A percentile compares a stretch with the other conserved stretches of the same genome.
phyloP scores from a whole-genome alignment of 2,329 filamentous ascomycete genomes.

The Monosporascus ibericus region DNA sequence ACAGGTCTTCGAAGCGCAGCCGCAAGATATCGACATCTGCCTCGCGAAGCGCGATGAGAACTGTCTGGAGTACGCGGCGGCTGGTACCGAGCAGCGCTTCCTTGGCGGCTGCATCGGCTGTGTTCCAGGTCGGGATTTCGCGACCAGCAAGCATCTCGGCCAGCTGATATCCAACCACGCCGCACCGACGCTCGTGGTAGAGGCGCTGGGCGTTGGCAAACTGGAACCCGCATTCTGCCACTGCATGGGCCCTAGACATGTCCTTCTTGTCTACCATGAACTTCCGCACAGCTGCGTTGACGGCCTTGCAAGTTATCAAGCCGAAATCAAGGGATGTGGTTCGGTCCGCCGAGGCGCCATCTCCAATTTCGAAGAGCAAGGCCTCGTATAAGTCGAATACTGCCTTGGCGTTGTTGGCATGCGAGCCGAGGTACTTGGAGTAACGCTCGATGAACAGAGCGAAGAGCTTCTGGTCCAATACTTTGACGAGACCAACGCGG shows the following conservation, averaged over 20 bases:
- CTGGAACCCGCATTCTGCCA: slow-evolving; percentile 35
- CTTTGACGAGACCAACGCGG: slow-evolving; percentile 21
- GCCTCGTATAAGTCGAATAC: slow-evolving; percentile 33
- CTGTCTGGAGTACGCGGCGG: slow-evolving; percentile 31
- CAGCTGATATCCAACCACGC: slow-evolving; percentile 39
- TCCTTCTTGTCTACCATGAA: slow-evolving; percentile 31
- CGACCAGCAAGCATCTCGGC: slow-evolving; percentile 38
- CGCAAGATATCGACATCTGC: slow-evolving; percentile 37
- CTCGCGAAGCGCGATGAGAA: slow-evolving; percentile 35
- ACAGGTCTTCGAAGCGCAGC: slow-evolving; percentile 37
- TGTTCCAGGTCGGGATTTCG: slow-evolving; percentile 26
- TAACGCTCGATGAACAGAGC: slow-evolving; percentile 31
- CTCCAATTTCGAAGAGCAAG: slow-evolving; percentile 32
- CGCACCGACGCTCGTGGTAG: slow-evolving; percentile 31
- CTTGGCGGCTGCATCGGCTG: slow-evolving; percentile 26
- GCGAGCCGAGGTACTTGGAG: slow-evolving; percentile 16
- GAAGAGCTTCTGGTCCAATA: slow-evolving; percentile 33
- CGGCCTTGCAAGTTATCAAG: slow-evolving; percentile 31
- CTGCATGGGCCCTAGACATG: slow-evolving; percentile 33
- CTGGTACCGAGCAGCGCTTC: slow-evolving; percentile 31
- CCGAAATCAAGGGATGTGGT: slow-evolving; percentile 30
- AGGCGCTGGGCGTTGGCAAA: slow-evolving; percentile 36
- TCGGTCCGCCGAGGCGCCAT: slow-evolving; percentile 23
- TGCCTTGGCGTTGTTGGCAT: slow-evolving; percentile 26
- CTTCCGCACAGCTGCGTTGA: slow-evolving; percentile 23